phyloP scores from a whole-genome alignment of 768 basidiomycete genomes.

The Asterophora lycoperdoides region DNA sequence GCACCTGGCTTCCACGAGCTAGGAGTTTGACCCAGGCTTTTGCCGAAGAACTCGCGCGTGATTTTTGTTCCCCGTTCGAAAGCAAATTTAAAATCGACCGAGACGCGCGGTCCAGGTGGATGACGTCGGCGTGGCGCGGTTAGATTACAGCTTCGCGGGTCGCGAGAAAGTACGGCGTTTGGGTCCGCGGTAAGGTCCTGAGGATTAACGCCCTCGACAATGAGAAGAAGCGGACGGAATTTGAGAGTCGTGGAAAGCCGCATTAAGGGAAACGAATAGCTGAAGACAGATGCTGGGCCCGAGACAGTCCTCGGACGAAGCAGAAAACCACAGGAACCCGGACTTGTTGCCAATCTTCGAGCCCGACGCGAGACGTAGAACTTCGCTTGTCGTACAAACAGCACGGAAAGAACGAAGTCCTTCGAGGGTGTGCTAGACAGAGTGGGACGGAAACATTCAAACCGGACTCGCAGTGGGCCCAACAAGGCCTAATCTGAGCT shows the following conservation, averaged over 20 bases:
- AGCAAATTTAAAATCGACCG: neutral
- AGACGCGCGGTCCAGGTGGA: conserved; percentile 1
- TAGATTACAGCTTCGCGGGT: neutral
- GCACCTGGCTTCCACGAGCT: conserved; percentile 5
- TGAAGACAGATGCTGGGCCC: neutral
- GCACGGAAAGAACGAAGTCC: neutral
- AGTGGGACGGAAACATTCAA: conserved; percentile 4
- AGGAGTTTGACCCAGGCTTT: conserved; percentile 5
- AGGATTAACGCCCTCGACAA: conserved; percentile 2
- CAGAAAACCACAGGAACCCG: conserved; percentile 3
- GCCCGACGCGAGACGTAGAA: neutral
- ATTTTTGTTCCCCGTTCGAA: neutral
- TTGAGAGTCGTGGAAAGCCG: conserved; percentile 3
- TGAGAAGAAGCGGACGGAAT: conserved; percentile 5
- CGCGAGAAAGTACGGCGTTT: neutral
- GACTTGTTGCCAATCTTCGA: neutral
- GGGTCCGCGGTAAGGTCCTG: conserved; percentile 8
- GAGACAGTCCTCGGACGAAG: conserved; percentile 13
- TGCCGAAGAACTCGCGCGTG: conserved; percentile 12
- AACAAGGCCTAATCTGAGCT: neutral
- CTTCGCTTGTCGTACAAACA: neutral
- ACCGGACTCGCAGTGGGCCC: conserved; percentile 1
- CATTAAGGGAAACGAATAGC: conserved; percentile 10
- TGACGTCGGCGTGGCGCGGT: conserved; percentile 8
- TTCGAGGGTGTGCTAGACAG: neutral